Conservation (phyloP, 2,329 filamentous ascomycete species). For the Sarocladium oryzae region DNA sequence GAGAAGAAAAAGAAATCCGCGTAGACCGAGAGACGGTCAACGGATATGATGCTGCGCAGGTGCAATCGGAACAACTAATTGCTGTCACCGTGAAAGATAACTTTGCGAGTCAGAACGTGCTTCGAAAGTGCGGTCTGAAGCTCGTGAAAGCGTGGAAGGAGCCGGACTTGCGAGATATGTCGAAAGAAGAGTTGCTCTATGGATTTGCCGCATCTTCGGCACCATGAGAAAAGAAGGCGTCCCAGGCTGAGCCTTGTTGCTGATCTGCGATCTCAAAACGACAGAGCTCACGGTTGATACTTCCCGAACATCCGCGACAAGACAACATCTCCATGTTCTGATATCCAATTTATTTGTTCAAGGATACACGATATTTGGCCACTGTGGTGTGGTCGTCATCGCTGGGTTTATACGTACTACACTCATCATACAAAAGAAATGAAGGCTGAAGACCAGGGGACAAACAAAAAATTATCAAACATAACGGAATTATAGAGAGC, state of each 20-base stretch:
- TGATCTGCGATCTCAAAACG: too few relatives aligned
- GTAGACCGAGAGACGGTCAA: conserved; percentile 33
- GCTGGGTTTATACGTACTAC: neutral
- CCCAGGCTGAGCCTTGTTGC: too few relatives aligned
- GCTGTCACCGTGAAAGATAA: conserved; percentile 46
- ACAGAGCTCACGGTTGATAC: too few relatives aligned
- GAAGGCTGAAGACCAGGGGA: too few relatives aligned
- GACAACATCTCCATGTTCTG: too few relatives aligned
- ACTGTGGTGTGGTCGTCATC: neutral
- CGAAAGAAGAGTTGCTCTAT: conserved; percentile 16
- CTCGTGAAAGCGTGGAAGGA: conserved; percentile 34
- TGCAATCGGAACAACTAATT: conserved; percentile 33
- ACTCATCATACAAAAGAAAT: neutral
- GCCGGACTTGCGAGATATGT: conserved; percentile 16
- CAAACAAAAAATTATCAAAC: too few relatives aligned
- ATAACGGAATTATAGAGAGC: too few relatives aligned
- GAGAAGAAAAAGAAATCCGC: conserved; percentile 35
- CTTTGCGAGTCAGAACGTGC: conserved; percentile 45
- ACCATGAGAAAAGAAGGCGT: too few relatives aligned
- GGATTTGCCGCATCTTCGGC: conserved; percentile 17
- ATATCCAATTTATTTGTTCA: neutral
- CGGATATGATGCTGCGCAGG: conserved; percentile 16
- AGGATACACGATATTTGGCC: neutral
- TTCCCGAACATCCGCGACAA: too few relatives aligned
- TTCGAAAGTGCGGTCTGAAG: conserved; percentile 50